Evolutionary conservation across 2,329 filamentous ascomycete genomes (phyloP).

Genomic region (Exophiala alcalophila): DNA sequence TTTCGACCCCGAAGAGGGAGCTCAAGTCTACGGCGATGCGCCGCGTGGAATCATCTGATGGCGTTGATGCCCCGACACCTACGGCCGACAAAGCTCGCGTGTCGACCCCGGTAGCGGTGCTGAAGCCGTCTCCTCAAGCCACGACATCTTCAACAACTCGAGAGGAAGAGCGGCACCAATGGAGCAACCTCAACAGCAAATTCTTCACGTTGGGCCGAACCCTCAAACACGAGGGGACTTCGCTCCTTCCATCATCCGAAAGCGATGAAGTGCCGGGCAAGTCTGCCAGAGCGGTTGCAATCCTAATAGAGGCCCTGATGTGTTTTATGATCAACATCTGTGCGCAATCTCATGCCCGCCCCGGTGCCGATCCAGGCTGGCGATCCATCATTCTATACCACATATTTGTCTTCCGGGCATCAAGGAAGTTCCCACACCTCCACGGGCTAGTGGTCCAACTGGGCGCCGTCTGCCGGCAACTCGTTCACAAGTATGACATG

Average conservation of each 20-base stretch:
- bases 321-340: constrained; percentile 49
- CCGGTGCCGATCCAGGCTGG: constrained; percentile 43
- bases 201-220: constrained; percentile 44
- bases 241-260: constrained; percentile 22
- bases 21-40: constrained; percentile 39
- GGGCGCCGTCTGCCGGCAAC: constrained; percentile 47
- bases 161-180: constrained; percentile 40
- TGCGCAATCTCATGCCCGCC: constrained; percentile 42
- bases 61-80: constrained; percentile 41
- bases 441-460: constrained; percentile 46
- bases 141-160: constrained; percentile 28
- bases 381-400: constrained; percentile 48
- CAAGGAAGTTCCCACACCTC: constrained; percentile 40
- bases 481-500: constrained; percentile 45
- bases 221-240: constrained; percentile 45
- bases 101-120: constrained; percentile 30
- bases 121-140: constrained; percentile 27
- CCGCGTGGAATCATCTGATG: constrained; percentile 38
- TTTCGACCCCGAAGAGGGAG: constrained; percentile 46
- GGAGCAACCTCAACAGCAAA: constrained; percentile 44
- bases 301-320: constrained; percentile 43
- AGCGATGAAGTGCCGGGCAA: constrained; percentile 36
- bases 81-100: constrained; percentile 30
- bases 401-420: constrained; percentile 43
- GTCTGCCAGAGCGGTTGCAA: constrained; percentile 18